Conservation (phyloP, 2,329 filamentous ascomycete genomes). For the Clarireedia monteithiana region DNA sequence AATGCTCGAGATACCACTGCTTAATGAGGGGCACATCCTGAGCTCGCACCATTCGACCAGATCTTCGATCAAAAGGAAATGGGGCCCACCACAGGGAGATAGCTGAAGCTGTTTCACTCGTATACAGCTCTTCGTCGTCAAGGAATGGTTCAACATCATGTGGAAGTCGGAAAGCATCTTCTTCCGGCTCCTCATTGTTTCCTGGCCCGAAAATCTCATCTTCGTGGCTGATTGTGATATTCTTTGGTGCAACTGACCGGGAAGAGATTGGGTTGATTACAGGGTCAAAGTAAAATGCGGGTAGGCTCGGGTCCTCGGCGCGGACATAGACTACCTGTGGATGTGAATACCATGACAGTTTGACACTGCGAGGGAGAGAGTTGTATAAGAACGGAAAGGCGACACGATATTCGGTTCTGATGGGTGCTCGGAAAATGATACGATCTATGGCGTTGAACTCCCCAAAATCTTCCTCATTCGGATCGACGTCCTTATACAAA, state of each 20-base stretch:
- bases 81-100: constrained; percentile 98
- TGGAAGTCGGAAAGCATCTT: constrained; percentile 82
- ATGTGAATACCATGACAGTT: constrained; percentile 87
- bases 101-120: constrained; percentile 79
- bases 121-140: constrained; percentile 81
- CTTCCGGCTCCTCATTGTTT: constrained; percentile 59
- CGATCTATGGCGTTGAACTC: constrained; percentile 99
- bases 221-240: constrained; percentile 84
- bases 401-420: constrained; percentile 91
- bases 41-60: constrained; percentile 90
- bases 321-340: constrained; percentile 88
- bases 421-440: constrained; percentile 94
- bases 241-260: constrained; percentile 86
- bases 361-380: constrained; percentile 87
- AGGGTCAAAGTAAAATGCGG: constrained; percentile 97
- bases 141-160: constrained; percentile 79
- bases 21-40: constrained; percentile 96
- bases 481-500: constrained; percentile 96
- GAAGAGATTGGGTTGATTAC: constrained; percentile 96
- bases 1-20: constrained; percentile 97
- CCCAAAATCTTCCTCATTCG: constrained; percentile 97
- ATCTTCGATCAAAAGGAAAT: constrained; percentile 88
- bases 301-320: constrained; percentile 79
- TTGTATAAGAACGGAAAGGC: constrained; percentile 95
- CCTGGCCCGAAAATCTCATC: constrained; percentile 85